Evolutionary conservation across 1,284 basidiomycete genomes (phyloP).

Genomic region (Ceratobasidium theobromae): DNA sequence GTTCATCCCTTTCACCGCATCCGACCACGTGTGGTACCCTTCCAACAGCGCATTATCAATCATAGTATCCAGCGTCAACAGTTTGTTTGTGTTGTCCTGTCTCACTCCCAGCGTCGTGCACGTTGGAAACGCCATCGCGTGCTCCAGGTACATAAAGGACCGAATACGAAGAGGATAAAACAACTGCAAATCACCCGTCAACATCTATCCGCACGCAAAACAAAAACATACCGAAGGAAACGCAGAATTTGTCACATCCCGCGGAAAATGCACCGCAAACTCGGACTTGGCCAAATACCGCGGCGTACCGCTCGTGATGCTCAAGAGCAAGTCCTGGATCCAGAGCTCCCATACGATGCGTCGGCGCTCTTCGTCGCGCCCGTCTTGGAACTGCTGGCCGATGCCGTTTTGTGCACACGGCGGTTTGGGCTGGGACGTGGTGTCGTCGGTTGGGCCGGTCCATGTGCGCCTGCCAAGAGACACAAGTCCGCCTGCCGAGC

Average conservation of each 20-base stretch:
- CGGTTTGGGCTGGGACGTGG: background rate
- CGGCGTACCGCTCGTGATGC: slow-evolving; percentile 24
- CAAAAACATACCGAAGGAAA: slow-evolving; percentile 13
- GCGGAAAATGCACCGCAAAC: slow-evolving; percentile 20
- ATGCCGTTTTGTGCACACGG: background rate
- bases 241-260: slow-evolving; percentile 8
- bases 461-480: background rate
- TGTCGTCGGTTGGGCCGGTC: slow-evolving; percentile 2
- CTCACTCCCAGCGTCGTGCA: slow-evolving; percentile 4
- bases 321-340: slow-evolving; percentile 29
- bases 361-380: slow-evolving; percentile 24
- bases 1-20: slow-evolving; percentile 24
- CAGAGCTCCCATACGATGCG: slow-evolving; percentile 31
- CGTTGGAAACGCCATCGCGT: slow-evolving; percentile 29
- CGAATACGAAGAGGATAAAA: slow-evolving; percentile 32
- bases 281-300: slow-evolving; percentile 5
- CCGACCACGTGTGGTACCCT: slow-evolving; percentile 29
- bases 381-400: background rate
- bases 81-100: slow-evolving; percentile 14
- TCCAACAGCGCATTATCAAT: slow-evolving; percentile 33
- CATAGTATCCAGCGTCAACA: slow-evolving; percentile 28
- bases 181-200: background rate
- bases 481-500: slow-evolving; percentile 11
- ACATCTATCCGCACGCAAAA: background rate
- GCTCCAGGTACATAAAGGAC: slow-evolving; percentile 24